Evolutionary conservation across 2,329 filamentous ascomycete genomes (phyloP), one percentile per base, ranked within the genome.

Genomic region (Thyridium curvatum): DNA sequence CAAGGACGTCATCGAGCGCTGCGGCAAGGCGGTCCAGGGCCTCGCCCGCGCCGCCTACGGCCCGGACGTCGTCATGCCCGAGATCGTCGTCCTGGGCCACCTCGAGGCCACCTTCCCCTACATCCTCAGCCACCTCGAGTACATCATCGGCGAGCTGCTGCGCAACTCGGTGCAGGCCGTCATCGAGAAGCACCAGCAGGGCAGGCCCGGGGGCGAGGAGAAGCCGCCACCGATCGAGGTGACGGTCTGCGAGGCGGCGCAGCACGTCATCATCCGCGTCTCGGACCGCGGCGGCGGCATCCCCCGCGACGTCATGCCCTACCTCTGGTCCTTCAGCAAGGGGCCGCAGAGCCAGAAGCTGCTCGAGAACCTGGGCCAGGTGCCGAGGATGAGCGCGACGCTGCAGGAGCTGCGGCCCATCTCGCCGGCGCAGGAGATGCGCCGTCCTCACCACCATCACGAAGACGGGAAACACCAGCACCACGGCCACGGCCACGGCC

Each of bases 311-410:
- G 79, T 91, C 42, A 68, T 96, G 16, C 90, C 91, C 0, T 85
- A 94, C 56, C 73, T 98, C 6, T 98, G 94, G 93, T 94, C 89
- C 18, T 98, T 98, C 59, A 89, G 82, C 62, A 97, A 97, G 63
- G 91, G 91, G 0, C 88, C 90, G 2, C 79, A 87, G 29, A 85
- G 81, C 42, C 72, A 83, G 48, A 76, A 79, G 43, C 79, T 88
- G 4, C 72, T 97, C n/a, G 72, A 86, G 51, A 97, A 96, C 57
- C 74, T 98, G 8, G 79, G 78, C 10, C 80, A 84, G 46, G 91
- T 98, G 3, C 93, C 93, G 3, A 85, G 86, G 44, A 84, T 98
- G 74, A 86, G 91, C 12, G 93, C 89, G 15, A 98, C 91, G 0
- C 80, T 95, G 68, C 87, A 97, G 61, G 93, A 96, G 60, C 67